Base-by-base conservation (phyloP, 192 early-diverging fungal species). In the Tieghemiomyces parasiticus region DNA sequence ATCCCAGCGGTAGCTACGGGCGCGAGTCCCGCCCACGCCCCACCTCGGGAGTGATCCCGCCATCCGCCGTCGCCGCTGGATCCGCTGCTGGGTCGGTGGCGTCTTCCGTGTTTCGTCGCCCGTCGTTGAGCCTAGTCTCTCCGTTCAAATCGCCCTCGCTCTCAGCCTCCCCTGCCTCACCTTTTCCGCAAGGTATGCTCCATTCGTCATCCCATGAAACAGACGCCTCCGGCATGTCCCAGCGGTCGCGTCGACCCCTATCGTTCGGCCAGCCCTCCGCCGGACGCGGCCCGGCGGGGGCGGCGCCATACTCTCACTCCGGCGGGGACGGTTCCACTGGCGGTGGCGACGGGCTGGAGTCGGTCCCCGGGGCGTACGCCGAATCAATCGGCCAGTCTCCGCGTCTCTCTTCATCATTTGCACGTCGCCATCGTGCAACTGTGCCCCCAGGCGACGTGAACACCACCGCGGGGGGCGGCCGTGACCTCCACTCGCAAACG, bases 151-250 rank as follows among this genome's bases (percentile, higher is more conserved):
- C 55, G 3, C 55, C 55, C 3, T 58, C 55, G n/a, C 35, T 58
- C n/a, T 58, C 55, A 20, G 34, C 55, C 13, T 58, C 55, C 31
- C 55, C 55, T 24, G 35, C 35, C 22, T 58, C 55, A 6, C 55
- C 55, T 3, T 34, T 38, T n/a, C 35, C 34, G 6, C 35, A 42
- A 42, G 8, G 13, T 38, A 34, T 3, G 14, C 55, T 14, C 33
- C 55, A 34, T 35, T 58, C 55, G n/a, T 58, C 55, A n/a, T 58
- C 55, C 30, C 34, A 32, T 34, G 55, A 58, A 13, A 58, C 55
- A n/a, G 55, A 58, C 2, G 32, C 32, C 24, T 42, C 38, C 38
- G 6, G 16, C 16, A 42, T 42, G 8, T 58, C 55, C 6, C 35
- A 34, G 33, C 31, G n/a, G 26, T 35, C 55, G 3, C 31, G n/a